Conservation (phyloP, 306 rosid genomes). For the Vicia sativa region DNA sequence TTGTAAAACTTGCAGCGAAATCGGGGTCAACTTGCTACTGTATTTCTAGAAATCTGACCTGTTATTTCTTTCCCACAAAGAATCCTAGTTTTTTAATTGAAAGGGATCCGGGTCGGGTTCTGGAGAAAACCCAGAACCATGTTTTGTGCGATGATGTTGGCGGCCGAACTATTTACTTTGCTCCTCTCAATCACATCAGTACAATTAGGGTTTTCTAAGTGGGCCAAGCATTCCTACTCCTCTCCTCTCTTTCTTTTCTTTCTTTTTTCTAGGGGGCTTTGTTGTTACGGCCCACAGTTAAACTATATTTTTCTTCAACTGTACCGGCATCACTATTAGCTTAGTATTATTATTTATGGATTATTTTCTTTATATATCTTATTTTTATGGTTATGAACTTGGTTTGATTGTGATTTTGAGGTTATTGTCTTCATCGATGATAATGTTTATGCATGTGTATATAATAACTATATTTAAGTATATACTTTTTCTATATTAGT, state of each 20-base stretch:
- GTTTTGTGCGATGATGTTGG: not conserved
- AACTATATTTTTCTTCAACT: not conserved
- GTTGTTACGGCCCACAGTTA: not conserved
- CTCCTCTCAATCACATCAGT: not conserved
- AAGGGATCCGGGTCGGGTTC: not conserved
- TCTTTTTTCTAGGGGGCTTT: not conserved
- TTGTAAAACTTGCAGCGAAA: not conserved
- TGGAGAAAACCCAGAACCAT: not conserved
- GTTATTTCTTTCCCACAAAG: no score
- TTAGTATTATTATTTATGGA: not conserved
- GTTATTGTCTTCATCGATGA: not conserved
- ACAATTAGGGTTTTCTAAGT: not conserved
- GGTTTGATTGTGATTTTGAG: not conserved
- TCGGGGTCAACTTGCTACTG: not conserved
- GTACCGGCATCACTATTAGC: not conserved
- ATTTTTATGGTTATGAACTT: not conserved
- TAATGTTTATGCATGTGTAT: not conserved
- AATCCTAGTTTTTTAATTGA: not conserved
- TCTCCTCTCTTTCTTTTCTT: not conserved
- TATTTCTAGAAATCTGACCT: not conserved
- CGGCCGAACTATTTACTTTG: not conserved
- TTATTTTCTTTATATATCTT: not conserved
- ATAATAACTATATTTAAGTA: no score
- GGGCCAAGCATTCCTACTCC: not conserved
- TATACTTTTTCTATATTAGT: no score